Percentiles rank a stretch among this genome's conserved stretches.
Evolutionary conservation across 192 early-diverging fungal species (phyloP).

Genomic region (Umbelopsis ramanniana): DNA sequence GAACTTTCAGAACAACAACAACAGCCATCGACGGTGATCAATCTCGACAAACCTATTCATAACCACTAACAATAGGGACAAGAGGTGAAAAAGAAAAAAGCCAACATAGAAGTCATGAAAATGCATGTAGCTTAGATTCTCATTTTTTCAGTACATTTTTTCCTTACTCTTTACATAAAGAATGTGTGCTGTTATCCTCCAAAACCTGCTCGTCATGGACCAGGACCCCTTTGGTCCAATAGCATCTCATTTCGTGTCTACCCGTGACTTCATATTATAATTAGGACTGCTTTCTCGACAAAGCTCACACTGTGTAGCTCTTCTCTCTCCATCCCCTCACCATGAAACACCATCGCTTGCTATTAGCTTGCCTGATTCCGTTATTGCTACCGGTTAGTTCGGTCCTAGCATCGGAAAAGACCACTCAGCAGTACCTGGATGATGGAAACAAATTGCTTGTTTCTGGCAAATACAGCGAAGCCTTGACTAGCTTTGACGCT

Average conservation of each 20-base stretch:
- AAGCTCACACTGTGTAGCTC: neutral
- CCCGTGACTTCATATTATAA: conserved; percentile 13
- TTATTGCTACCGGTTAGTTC: conserved; percentile 20
- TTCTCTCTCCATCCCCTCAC: neutral
- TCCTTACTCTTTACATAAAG: no score
- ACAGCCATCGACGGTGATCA: neutral
- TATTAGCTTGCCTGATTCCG: conserved; percentile 36
- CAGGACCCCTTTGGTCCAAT: no score
- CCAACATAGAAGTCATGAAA: neutral
- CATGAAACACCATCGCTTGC: conserved; percentile 27
- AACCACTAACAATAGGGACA: neutral
- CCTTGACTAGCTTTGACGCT: conserved; percentile 63
- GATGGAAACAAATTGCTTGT: conserved; percentile 46
- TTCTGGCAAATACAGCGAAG: conserved; percentile 59
- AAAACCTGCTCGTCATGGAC: no score
- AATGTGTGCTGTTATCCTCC: no score
- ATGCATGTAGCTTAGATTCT: neutral
- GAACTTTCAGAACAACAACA: neutral
- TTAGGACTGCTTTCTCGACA: conserved; percentile 11
- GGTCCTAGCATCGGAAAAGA: conserved; percentile 29
- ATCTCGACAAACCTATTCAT: conserved; percentile 7
- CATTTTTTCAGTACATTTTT: neutral
- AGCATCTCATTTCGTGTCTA: conserved; percentile 17
- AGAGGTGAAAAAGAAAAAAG: no score
- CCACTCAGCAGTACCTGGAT: conserved; percentile 46